A percentile compares a stretch with the other conserved stretches of the same genome.
Evolutionary conservation across 2,329 filamentous ascomycete species (phyloP).

Genomic region (Neocatenulostroma microsporum): DNA sequence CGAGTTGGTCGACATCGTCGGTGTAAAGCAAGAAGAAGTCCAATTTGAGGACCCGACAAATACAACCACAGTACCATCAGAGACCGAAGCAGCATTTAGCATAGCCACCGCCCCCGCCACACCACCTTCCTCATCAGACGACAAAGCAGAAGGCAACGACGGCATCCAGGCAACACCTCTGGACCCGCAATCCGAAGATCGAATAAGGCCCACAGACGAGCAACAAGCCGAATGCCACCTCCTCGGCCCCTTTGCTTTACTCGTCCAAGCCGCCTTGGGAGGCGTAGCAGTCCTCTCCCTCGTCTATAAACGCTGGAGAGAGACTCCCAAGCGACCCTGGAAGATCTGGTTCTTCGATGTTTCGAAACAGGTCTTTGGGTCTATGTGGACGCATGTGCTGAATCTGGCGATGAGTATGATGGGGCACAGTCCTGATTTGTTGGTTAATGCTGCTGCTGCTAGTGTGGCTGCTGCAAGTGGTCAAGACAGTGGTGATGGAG

Average conservation of each 20-base stretch:
- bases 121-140: conserved; percentile 7
- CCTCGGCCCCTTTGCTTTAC: conserved; percentile 79
- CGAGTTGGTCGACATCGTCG: conserved; percentile 75
- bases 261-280: conserved; percentile 84
- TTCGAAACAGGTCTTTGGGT: conserved; percentile 94
- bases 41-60: conserved; percentile 6
- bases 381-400: conserved; percentile 79
- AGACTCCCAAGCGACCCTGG: conserved; percentile 81
- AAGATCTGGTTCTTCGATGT: conserved; percentile 98
- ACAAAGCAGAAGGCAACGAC: conserved; percentile 10
- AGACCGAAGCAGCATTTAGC: conserved; percentile 13
- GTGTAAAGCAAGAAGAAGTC: conserved; percentile 42
- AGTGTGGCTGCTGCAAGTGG: conserved; percentile 28
- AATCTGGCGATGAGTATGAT: conserved; percentile 97
- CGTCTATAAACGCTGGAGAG: conserved; percentile 88
- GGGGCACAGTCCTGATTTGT: conserved; percentile 77
- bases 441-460: conserved; percentile 48
- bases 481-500: too few species aligned
- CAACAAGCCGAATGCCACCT: conserved; percentile 69
- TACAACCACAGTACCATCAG: conserved; percentile 5
- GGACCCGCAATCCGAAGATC: background rate
- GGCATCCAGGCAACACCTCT: conserved; percentile 1
- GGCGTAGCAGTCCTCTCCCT: conserved; percentile 73
- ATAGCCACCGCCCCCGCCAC: conserved; percentile 22
- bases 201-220: conserved; percentile 3